These are phyloP conservation scores for Prorocentrum cordatum DNA, from an alignment of 169 alveolate genomes.

Conservation along the genomic window DNA sequence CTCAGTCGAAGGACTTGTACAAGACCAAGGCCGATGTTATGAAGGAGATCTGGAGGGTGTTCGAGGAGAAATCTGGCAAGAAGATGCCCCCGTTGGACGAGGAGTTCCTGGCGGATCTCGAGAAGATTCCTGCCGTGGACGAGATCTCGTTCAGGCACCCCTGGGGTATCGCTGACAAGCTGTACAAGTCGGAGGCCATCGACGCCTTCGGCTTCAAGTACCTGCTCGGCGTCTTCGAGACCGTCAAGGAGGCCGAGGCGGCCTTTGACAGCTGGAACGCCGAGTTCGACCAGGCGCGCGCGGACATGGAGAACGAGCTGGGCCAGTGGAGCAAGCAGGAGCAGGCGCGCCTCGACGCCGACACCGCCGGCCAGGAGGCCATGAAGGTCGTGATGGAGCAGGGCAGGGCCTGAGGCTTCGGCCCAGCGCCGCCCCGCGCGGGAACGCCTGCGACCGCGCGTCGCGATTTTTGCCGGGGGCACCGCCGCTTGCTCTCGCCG, in stretches of 20 bases:
- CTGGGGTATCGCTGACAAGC: slow-evolving; percentile 20
- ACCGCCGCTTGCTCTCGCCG: no score
- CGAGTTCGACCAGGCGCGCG: slow-evolving; percentile 3
- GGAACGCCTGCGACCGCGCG: no score
- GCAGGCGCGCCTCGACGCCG: background rate
- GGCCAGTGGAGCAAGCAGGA: background rate
- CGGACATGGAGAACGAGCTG: background rate
- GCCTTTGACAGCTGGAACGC: slow-evolving; percentile 62
- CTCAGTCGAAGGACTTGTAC: no score
- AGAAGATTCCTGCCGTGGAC: slow-evolving; percentile 11
- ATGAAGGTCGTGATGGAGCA: no score
- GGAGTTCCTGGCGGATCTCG: slow-evolving; percentile 40
- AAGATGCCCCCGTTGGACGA: slow-evolving; percentile 43
- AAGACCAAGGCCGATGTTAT: slow-evolving; percentile 13
- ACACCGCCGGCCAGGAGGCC: background rate
- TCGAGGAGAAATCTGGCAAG: slow-evolving; percentile 6
- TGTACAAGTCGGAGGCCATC: slow-evolving; percentile 64
- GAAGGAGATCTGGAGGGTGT: slow-evolving; percentile 17
- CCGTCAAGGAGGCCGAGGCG: slow-evolving; percentile 15
- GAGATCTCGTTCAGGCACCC: slow-evolving; percentile 12
- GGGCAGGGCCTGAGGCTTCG: no score
- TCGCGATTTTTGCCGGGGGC: no score
- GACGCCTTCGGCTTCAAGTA: slow-evolving; percentile 39
- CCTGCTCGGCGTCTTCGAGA: slow-evolving; percentile 61
- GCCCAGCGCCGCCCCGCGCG: no score